These are phyloP conservation scores for Mucor velutinosus DNA, from an alignment of 371 early-diverging fungal species.

Conservation along the genomic window DNA sequence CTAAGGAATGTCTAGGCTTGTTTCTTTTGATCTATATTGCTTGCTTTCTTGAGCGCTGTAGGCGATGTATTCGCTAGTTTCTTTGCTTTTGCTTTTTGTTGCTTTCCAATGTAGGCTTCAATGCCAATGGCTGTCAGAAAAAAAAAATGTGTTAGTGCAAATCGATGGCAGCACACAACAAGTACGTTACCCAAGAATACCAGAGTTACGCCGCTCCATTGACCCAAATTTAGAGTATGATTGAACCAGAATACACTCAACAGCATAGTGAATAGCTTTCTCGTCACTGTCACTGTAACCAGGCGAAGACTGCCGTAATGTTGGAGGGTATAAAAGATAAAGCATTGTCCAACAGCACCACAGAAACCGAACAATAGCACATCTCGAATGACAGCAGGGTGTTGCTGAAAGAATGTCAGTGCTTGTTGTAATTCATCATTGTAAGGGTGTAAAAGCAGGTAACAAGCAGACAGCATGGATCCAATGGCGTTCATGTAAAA, in stretches of 20 bases:
- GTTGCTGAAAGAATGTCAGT: slow-evolving; percentile 69
- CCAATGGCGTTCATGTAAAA: slow-evolving; percentile 93
- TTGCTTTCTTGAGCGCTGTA: background rate
- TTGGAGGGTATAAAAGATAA: slow-evolving; percentile 95
- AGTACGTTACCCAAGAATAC: slow-evolving; percentile 76
- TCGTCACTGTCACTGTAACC: slow-evolving; percentile 94
- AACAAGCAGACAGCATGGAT: slow-evolving; percentile 67
- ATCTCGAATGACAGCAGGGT: slow-evolving; percentile 83
- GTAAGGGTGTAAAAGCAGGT: slow-evolving; percentile 68
- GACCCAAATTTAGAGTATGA: slow-evolving; percentile 74
- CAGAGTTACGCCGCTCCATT: slow-evolving; percentile 86
- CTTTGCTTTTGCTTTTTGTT: slow-evolving; percentile 21
- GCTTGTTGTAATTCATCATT: slow-evolving; percentile 83
- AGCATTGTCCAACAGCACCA: slow-evolving; percentile 97
- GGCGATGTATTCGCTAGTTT: slow-evolving; percentile 4
- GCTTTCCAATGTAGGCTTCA: slow-evolving; percentile 72
- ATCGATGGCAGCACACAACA: background rate
- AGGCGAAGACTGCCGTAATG: slow-evolving; percentile 90
- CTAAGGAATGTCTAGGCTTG: background rate
- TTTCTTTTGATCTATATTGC: background rate
- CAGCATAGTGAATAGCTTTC: slow-evolving; percentile 96
- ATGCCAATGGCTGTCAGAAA: slow-evolving; percentile 59
- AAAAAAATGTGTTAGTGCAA: background rate
- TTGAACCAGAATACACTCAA: slow-evolving; percentile 89
- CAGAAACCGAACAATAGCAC: slow-evolving; percentile 86